These are phyloP conservation scores for Vigna reflexopilosa DNA, from an alignment of 306 rosid genomes.

Conservation along the genomic window DNA sequence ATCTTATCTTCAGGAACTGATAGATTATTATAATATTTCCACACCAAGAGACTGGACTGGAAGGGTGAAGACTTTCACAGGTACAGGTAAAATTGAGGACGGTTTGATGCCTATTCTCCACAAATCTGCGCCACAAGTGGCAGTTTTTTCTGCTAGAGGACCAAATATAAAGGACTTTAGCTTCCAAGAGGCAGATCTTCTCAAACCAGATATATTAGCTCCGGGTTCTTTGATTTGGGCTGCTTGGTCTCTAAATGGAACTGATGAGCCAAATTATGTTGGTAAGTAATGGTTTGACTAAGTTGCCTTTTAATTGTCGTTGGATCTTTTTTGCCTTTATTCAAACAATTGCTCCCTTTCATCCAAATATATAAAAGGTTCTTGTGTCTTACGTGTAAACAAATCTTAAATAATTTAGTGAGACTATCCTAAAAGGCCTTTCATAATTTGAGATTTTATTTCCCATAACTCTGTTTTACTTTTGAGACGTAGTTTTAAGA, in stretches of 20 bases:
- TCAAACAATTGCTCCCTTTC: too few species aligned
- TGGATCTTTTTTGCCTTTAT: not conserved
- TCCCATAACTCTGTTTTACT: too few species aligned
- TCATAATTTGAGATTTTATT: too few species aligned
- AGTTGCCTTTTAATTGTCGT: conserved; percentile 9
- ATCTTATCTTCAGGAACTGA: conserved; percentile 70
- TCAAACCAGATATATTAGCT: conserved; percentile 97
- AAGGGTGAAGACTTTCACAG: conserved; percentile 87
- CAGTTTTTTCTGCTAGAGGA: conserved; percentile 91
- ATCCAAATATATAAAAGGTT: too few species aligned
- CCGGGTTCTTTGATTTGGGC: conserved; percentile 99
- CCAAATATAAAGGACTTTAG: conserved; percentile 92
- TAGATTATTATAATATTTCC: conserved; percentile 87
- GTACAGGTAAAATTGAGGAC: conserved; percentile 80
- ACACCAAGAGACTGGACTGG: conserved; percentile 98
- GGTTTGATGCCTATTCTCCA: conserved; percentile 89
- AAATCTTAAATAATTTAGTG: too few species aligned
- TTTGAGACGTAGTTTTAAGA: too few species aligned
- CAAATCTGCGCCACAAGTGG: conserved; percentile 98
- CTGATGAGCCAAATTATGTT: conserved; percentile 87
- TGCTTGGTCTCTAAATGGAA: conserved; percentile 99
- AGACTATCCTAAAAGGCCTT: too few species aligned
- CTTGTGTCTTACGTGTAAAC: too few species aligned
- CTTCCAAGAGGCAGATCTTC: conserved; percentile 98
- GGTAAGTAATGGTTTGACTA: conserved; percentile 55